phyloP scores from a whole-genome alignment of 257 asterid species.

The Solanum pinnatisectum region DNA sequence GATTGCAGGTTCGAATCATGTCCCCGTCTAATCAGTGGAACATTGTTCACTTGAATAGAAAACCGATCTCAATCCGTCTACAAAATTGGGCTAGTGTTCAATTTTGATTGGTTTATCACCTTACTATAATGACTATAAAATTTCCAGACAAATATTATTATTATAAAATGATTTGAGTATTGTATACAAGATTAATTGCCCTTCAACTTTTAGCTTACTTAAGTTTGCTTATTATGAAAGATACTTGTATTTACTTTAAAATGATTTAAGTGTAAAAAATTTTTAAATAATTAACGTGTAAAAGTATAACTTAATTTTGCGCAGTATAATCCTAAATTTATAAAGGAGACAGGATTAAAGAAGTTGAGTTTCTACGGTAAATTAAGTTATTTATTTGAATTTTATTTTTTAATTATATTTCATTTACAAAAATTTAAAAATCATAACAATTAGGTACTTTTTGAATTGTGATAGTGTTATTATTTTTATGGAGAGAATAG shows the following conservation, averaged over 20 bases:
- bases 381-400: neutral
- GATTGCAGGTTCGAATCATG: fast-evolving
- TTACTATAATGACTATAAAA: neutral
- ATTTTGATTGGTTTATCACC: neutral
- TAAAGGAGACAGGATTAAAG: neutral
- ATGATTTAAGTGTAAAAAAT: neutral
- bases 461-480: neutral
- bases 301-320: neutral
- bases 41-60: neutral
- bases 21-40: fast-evolving
- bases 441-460: neutral
- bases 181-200: neutral
- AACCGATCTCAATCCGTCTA: fast-evolving
- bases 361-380: neutral
- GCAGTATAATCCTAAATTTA: neutral
- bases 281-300: too few relatives aligned
- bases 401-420: too few relatives aligned
- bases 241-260: neutral
- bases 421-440: neutral
- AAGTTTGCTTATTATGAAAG: neutral
- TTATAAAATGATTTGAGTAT: neutral
- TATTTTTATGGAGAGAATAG: neutral
- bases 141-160: neutral
- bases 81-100: neutral
- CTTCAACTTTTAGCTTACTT: neutral